A percentile compares a stretch with the other conserved stretches of the same genome.
These are phyloP conservation scores for Colletotrichum paranaense DNA, from an alignment of 2,329 filamentous ascomycete species.

Conservation along the genomic window DNA sequence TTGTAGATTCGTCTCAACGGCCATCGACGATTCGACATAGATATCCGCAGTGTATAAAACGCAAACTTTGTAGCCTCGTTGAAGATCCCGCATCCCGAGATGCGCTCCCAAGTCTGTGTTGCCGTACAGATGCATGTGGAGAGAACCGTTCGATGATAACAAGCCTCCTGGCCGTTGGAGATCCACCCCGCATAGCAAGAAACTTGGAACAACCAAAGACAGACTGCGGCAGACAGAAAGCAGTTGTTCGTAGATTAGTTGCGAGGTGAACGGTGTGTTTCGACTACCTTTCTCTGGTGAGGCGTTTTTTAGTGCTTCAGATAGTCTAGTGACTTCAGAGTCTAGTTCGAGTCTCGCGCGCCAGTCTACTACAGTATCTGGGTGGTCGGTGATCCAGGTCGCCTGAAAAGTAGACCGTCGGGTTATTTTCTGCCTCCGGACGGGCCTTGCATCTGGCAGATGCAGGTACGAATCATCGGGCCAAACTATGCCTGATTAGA, in stretches of 20 bases:
- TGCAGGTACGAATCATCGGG: conserved; percentile 17
- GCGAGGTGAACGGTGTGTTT: conserved; percentile 6
- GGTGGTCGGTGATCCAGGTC: too few relatives aligned
- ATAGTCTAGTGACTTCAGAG: background rate
- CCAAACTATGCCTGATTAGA: background rate
- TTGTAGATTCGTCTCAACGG: background rate
- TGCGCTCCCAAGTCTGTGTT: background rate
- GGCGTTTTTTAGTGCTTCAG: conserved; percentile 2
- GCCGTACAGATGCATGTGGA: background rate
- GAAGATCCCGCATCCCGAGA: background rate
- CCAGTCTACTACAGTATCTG: background rate
- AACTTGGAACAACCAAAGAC: background rate
- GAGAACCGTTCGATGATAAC: background rate
- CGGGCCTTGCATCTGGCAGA: conserved; percentile 10
- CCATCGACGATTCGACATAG: background rate
- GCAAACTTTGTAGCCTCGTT: background rate
- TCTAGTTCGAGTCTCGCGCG: too few relatives aligned
- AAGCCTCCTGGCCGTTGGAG: background rate
- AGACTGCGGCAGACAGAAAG: background rate
- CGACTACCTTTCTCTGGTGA: background rate
- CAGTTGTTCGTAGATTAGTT: background rate
- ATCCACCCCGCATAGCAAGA: background rate
- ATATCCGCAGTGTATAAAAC: too few relatives aligned
- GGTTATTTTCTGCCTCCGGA: conserved; percentile 1
- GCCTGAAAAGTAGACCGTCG: background rate